Evolutionary conservation across 805 yeast genomes (phyloP), one percentile per base, ranked within the genome.

Genomic region (Kazachstania psychrophila): DNA sequence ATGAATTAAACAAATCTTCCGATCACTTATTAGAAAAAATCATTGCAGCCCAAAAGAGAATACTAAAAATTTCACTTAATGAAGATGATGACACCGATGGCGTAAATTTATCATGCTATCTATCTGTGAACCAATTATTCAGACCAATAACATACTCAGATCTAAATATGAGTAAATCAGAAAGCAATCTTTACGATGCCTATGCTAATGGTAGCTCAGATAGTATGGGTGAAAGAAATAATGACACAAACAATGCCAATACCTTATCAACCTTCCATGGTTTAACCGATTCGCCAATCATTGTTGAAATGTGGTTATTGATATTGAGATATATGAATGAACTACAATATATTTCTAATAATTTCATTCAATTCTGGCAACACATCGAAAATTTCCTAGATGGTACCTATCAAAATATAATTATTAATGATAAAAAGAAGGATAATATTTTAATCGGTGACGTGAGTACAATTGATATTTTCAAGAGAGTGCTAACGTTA

Each of bases 221-320:
- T 11, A 30, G 25, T n/a, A 13, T 30, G 6, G 9, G 13, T 11
- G 24, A 13, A 14, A 30, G 12, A 20, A n/a, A 24, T 20, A 22
- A 22, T 14, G 17, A 22, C 6, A 30, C 12, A 6, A 6, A 12
- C 9, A 12, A 7, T 12, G 9, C 16, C 13, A 30, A 14, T 20
- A 15, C 20, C 6, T 13, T 33, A 16, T 27, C 19, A 14, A 33
- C 16, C 9, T 33, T 25, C 15, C 33, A 31, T 11, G 63, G 59
- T 14, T 39, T 69, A 14, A 56, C 66, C 3, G 84, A 78, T 47
- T 59, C 74, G n/a, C 70, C 77, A 1, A 64, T 72, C 19, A 62
- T 77, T 16, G 60, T 69, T 17, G 80, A 76, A 41, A 66, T 74
- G 63, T 79, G 86, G 86, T 50, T 68, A n/a, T 56, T 68, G 26